Evolutionary conservation across 1,284 basidiomycete species (phyloP).

Genomic region (Pascua sp.): DNA sequence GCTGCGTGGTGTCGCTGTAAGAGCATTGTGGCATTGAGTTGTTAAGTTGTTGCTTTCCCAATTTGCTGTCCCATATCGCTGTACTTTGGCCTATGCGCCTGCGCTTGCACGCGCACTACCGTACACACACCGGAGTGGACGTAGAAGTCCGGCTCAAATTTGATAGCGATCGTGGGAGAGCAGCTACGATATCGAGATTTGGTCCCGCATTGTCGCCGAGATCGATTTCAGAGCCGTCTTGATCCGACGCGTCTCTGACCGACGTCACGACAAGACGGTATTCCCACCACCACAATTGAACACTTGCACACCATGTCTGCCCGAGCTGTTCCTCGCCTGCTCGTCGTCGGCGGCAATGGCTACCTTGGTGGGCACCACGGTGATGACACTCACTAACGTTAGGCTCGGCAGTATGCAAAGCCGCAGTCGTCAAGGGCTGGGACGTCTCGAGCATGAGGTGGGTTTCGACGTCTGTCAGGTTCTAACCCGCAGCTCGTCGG

Average conservation of each 20-base stretch:
- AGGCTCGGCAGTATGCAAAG: constrained; percentile 90
- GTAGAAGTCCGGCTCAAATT: no score
- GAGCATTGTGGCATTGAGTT: no score
- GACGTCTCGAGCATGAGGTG: constrained; percentile 86
- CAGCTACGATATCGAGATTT: neutral
- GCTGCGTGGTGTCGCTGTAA: no score
- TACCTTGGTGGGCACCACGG: constrained; percentile 67
- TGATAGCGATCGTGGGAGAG: neutral
- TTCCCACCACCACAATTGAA: neutral
- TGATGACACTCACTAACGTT: constrained; percentile 5
- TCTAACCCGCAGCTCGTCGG: constrained; percentile 64
- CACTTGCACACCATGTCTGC: neutral
- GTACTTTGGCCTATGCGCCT: no score
- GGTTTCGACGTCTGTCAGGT: constrained; percentile 23
- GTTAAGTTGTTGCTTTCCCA: no score
- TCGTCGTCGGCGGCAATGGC: constrained; percentile 91
- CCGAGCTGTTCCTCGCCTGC: constrained; percentile 51
- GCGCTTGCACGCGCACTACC: no score
- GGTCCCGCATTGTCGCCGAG: neutral
- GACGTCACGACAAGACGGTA: neutral
- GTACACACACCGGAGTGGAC: no score
- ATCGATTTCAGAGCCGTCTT: neutral
- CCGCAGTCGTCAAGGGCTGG: constrained; percentile 76
- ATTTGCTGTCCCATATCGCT: no score
- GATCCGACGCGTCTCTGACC: no score